Conservation (phyloP, 305 asterid genomes). For the Solanum hybrid region DNA sequence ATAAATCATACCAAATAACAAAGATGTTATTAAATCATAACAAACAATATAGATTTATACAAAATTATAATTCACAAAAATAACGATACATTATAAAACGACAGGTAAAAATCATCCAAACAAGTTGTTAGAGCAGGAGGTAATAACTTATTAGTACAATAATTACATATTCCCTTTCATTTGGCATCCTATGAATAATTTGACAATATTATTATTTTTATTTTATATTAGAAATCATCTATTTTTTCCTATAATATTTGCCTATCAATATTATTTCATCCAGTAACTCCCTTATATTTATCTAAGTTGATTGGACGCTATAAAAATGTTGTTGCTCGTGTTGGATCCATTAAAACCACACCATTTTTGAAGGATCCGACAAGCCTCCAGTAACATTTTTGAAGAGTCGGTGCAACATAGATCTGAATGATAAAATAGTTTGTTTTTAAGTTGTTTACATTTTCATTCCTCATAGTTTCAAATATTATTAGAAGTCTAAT, state of each 20-base stretch:
- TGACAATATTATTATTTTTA: not conserved
- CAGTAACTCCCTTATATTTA: not conserved
- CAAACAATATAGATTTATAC: not conserved
- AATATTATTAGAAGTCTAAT: not conserved
- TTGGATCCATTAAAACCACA: not conserved
- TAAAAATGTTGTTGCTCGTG: not conserved
- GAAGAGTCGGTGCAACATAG: not conserved
- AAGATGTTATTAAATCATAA: not conserved
- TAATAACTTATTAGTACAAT: not conserved
- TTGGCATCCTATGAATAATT: not conserved
- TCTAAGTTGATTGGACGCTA: not conserved
- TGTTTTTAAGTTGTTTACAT: not conserved
- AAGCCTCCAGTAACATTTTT: not conserved
- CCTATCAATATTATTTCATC: not conserved
- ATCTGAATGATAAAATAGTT: not conserved
- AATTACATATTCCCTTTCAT: not conserved
- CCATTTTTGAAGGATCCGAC: fast-evolving
- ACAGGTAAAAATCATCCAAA: not conserved
- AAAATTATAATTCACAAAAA: not conserved
- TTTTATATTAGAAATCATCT: not conserved
- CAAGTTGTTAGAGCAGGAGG: not conserved
- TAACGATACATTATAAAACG: fast-evolving
- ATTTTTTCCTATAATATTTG: not conserved
- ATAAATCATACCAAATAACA: not conserved
- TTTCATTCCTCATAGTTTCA: not conserved